phyloP scores from a whole-genome alignment of 1,139 yeast genomes.

The Saccharomycopsis crataegensis region DNA sequence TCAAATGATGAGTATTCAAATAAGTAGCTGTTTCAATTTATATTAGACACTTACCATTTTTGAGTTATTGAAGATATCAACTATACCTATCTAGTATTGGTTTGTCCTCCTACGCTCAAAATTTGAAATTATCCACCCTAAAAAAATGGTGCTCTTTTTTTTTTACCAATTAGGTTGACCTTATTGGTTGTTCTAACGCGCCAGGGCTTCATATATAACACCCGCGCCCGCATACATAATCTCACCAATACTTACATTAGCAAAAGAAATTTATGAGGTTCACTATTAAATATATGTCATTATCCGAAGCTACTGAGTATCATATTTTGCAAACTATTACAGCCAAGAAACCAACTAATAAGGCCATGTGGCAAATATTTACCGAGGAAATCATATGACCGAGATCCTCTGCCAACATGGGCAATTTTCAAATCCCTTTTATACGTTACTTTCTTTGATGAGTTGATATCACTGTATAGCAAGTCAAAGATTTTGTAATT shows the following conservation, averaged over 20 bases:
- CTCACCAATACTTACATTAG: too few species aligned
- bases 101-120: too few species aligned
- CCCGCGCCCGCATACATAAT: background rate
- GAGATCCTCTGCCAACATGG: slow-evolving; percentile 47
- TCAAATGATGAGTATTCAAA: too few species aligned
- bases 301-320: background rate
- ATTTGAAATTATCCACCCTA: too few species aligned
- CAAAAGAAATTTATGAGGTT: background rate
- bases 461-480: slow-evolving; percentile 30
- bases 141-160: background rate
- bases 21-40: too few species aligned
- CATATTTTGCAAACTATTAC: slow-evolving; percentile 4
- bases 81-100: too few species aligned
- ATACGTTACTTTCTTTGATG: slow-evolving; percentile 20
- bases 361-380: slow-evolving; percentile 24
- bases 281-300: background rate
- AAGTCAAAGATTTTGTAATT: slow-evolving; percentile 51
- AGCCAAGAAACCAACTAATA: slow-evolving; percentile 8
- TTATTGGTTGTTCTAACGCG: background rate
- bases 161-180: background rate
- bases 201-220: too few species aligned
- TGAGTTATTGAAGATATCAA: too few species aligned
- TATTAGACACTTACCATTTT: too few species aligned
- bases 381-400: slow-evolving; percentile 33
- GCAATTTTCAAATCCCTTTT: slow-evolving; percentile 30